Evolutionary conservation across 306 rosid species (phyloP).

Genomic region (Ziziphus jujuba): DNA sequence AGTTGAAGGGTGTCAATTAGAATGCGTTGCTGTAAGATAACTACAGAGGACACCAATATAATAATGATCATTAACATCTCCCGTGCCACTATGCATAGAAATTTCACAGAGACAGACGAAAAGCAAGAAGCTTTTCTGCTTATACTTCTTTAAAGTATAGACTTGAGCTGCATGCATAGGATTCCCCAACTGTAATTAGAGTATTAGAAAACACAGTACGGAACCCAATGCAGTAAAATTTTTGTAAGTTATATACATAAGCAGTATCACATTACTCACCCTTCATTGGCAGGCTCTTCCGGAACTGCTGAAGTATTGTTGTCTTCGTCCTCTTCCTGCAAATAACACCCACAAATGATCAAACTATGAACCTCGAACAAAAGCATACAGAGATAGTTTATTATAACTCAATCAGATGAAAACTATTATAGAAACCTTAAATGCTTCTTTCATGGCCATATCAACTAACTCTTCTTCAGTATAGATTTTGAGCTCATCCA

Average conservation of each 20-base stretch:
- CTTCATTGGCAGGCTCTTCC: neutral
- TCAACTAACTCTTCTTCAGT: slow-evolving; percentile 76
- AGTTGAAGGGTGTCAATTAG: too few species aligned
- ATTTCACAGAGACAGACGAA: too few species aligned
- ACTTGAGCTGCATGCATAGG: too few species aligned
- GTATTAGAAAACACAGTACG: too few species aligned
- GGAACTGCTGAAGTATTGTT: neutral
- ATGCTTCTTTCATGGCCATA: slow-evolving; percentile 68
- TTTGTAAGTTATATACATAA: neutral
- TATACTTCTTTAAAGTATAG: too few species aligned
- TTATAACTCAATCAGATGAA: neutral
- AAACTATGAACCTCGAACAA: neutral
- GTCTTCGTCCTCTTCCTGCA: neutral
- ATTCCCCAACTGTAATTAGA: too few species aligned
- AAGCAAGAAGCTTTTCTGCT: too few species aligned
- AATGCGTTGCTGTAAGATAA: too few species aligned
- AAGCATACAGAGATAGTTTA: neutral
- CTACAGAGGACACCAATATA: too few species aligned
- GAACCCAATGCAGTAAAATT: too few species aligned
- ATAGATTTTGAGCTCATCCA: slow-evolving; percentile 72
- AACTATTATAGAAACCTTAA: slow-evolving; percentile 32
- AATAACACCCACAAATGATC: neutral
- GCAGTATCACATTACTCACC: slow-evolving; percentile 4
- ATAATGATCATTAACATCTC: too few species aligned
- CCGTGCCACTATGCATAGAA: too few species aligned